Conservation (phyloP, 805 yeast genomes). For the Zygotorulaspora sp. region DNA sequence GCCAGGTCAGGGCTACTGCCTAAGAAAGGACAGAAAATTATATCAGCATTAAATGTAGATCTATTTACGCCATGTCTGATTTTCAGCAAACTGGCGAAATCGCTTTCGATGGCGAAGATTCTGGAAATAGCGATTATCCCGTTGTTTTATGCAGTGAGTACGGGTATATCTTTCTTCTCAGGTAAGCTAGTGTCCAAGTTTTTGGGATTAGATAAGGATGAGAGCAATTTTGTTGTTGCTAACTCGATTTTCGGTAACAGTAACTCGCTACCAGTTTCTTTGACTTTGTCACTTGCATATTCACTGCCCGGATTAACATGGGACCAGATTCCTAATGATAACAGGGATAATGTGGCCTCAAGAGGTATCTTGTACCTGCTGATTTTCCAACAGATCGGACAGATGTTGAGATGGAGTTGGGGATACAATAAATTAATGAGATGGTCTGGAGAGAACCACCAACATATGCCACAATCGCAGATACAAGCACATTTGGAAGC, state of each 20-base stretch:
- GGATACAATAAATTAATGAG: constrained; percentile 69
- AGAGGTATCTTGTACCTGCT: constrained; percentile 71
- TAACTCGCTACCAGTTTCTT: constrained; percentile 88
- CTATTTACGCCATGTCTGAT: constrained; percentile 93
- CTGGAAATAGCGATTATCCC: constrained; percentile 82
- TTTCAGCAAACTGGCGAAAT: constrained; percentile 69
- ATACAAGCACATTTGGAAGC: constrained; percentile 20
- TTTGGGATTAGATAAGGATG: constrained; percentile 61
- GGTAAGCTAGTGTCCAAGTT: constrained; percentile 52
- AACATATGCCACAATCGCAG: constrained; percentile 32
- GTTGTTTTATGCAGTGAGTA: constrained; percentile 73
- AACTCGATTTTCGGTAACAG: constrained; percentile 97
- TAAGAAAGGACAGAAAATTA: constrained; percentile 67
- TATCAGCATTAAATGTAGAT: constrained; percentile 79
- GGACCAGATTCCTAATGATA: constrained; percentile 66
- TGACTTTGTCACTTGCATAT: constrained; percentile 73
- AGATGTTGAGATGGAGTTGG: constrained; percentile 82
- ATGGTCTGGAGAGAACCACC: constrained; percentile 36
- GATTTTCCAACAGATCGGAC: constrained; percentile 80
- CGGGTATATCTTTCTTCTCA: constrained; percentile 64
- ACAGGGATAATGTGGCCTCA: constrained; percentile 65
- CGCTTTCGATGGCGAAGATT: constrained; percentile 69
- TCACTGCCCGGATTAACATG: constrained; percentile 71
- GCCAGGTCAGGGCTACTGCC: constrained; percentile 68
- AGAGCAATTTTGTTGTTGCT: constrained; percentile 87